Conservation (phyloP, 2,329 filamentous ascomycete genomes). For the Helminthosporium solani region DNA sequence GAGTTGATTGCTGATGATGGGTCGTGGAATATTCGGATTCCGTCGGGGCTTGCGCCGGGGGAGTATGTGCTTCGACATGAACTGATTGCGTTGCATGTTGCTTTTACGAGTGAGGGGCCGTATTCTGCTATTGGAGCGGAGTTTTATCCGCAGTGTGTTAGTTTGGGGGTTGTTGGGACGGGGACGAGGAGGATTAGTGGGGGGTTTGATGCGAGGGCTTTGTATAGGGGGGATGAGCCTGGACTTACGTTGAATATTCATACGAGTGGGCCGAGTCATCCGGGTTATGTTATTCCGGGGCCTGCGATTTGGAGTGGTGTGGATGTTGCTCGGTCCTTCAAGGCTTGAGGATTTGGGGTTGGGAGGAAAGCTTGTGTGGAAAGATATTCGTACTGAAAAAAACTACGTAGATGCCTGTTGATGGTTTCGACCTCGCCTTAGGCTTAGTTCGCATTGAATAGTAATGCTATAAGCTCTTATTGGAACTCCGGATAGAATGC, state of each 20-base stretch:
- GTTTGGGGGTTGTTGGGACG: conserved; percentile 46
- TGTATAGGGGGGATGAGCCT: conserved; percentile 44
- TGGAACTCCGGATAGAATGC: no score
- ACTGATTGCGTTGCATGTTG: conserved; percentile 46
- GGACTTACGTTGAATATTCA: conserved; percentile 41
- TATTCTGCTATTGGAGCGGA: conserved; percentile 48
- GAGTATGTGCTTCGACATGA: conserved; percentile 45
- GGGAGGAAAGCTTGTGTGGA: no score
- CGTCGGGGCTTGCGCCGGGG: conserved; percentile 43
- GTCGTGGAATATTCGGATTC: conserved; percentile 43
- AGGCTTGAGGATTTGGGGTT: no score
- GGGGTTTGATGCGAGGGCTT: conserved; percentile 33
- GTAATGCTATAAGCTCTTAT: no score
- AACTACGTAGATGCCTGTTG: neutral
- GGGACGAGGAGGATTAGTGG: conserved; percentile 41
- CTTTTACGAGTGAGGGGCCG: conserved; percentile 32
- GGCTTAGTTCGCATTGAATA: no score
- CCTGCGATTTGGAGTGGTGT: conserved; percentile 22
- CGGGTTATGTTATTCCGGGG: conserved; percentile 29
- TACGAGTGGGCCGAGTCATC: conserved; percentile 13
- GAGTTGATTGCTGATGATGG: conserved; percentile 41
- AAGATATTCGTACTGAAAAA: no score
- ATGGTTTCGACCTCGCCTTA: no score
- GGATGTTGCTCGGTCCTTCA: neutral
- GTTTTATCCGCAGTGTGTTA: conserved; percentile 54